phyloP scores from a whole-genome alignment of 1,284 basidiomycete genomes.

The Sparassis latifolia region DNA sequence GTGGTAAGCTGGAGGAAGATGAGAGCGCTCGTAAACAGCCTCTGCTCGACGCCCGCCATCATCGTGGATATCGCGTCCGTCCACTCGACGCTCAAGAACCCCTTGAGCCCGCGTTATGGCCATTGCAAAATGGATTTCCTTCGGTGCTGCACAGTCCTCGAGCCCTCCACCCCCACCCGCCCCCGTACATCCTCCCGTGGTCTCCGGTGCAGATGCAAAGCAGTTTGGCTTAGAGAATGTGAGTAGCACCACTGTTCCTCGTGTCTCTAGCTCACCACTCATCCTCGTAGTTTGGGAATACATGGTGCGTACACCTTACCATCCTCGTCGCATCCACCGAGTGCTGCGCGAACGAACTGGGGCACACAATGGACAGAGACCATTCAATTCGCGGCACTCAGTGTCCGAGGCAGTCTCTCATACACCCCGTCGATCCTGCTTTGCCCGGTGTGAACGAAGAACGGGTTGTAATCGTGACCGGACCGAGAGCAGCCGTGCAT shows the following conservation, averaged over 20 bases:
- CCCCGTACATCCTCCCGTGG: conserved; percentile 15
- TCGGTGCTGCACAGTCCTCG: conserved; percentile 14
- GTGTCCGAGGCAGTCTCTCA: not conserved
- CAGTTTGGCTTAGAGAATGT: conserved; percentile 93
- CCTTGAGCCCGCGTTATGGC: conserved; percentile 15
- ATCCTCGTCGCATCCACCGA: not conserved
- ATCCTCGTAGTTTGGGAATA: conserved; percentile 68
- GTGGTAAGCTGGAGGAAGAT: not conserved
- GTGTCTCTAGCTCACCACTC: conserved; percentile 2
- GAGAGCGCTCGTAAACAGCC: not conserved
- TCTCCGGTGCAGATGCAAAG: conserved; percentile 62
- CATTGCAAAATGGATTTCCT: conserved; percentile 24
- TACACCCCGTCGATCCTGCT: too few relatives aligned
- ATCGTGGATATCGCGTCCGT: not conserved
- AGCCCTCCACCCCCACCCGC: conserved; percentile 11
- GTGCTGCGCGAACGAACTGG: not conserved
- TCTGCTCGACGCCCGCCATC: not conserved
- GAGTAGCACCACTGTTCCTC: conserved; percentile 24
- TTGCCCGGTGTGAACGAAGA: too few relatives aligned
- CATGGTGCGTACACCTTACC: conserved; percentile 46
- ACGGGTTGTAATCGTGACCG: too few relatives aligned
- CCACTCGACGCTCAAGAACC: too few relatives aligned
- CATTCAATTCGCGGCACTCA: not conserved
- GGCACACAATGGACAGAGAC: too few relatives aligned
- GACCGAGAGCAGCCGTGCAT: too few relatives aligned